phyloP scores from a whole-genome alignment of 176 grass and related monocot species.

The Oryza meridionalis region DNA sequence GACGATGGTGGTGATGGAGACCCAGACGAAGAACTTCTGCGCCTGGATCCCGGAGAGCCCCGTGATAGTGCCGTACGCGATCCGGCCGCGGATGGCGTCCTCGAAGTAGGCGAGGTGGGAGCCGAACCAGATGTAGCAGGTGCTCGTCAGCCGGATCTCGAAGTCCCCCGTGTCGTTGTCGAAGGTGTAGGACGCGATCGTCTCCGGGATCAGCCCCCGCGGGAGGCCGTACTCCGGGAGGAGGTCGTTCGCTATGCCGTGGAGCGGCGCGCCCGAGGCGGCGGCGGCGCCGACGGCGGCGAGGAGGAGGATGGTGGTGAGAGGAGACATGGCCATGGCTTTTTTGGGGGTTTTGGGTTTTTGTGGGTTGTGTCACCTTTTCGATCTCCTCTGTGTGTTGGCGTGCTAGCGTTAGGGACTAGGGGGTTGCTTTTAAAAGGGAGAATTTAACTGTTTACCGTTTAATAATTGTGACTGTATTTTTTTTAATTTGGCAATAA shows the following conservation, averaged over 20 bases:
- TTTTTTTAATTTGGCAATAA: too few relatives aligned
- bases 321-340: constrained; percentile 14
- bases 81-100: constrained; percentile 48
- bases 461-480: too few relatives aligned
- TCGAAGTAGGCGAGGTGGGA: constrained; percentile 68
- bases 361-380: background rate
- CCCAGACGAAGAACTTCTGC: constrained; percentile 83
- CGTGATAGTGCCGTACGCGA: constrained; percentile 63
- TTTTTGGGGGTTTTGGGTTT: background rate
- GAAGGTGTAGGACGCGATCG: constrained; percentile 60
- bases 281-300: background rate
- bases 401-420: background rate
- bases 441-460: background rate
- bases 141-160: constrained; percentile 59
- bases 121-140: constrained; percentile 77
- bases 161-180: constrained; percentile 54
- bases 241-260: constrained; percentile 53
- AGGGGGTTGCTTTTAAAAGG: background rate
- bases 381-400: background rate
- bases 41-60: constrained; percentile 70
- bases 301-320: constrained; percentile 16
- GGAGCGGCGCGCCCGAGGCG: background rate
- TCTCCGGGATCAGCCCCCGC: constrained; percentile 67
- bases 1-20: constrained; percentile 59
- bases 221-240: constrained; percentile 74